A percentile compares a stretch with the other conserved stretches of the same genome.
Evolutionary conservation across 108 stramenopile genomes (phyloP).

Genomic region (Nitzschia putrida): DNA sequence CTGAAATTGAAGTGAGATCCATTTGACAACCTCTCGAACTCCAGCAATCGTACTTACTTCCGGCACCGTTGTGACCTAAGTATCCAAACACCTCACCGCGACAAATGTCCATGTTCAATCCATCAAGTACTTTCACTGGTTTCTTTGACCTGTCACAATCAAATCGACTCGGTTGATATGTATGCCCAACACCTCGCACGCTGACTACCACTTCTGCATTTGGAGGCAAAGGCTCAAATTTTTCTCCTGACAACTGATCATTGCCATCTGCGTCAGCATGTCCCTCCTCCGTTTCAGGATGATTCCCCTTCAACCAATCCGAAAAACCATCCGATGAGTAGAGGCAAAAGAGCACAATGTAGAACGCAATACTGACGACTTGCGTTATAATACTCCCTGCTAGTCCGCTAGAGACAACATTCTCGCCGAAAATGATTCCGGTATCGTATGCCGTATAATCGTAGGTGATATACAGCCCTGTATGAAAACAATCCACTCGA

Average conservation of each 20-base stretch:
- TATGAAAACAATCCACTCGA: not conserved
- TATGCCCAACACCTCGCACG: slow-evolving; percentile 30
- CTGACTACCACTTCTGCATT: slow-evolving; percentile 25
- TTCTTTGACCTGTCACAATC: slow-evolving; percentile 14
- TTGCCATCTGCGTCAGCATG: not conserved
- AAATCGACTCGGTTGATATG: slow-evolving; percentile 18
- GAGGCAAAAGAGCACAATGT: not conserved
- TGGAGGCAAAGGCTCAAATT: slow-evolving; percentile 37
- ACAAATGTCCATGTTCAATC: slow-evolving; percentile 48
- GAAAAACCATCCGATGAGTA: slow-evolving; percentile 1
- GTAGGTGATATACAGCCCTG: slow-evolving; percentile 32
- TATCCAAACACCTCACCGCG: slow-evolving; percentile 60
- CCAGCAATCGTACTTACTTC: slow-evolving; percentile 6
- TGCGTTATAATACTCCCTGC: slow-evolving; percentile 29
- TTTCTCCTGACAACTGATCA: slow-evolving; percentile 5
- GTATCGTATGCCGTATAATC: slow-evolving; percentile 28
- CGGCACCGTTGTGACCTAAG: slow-evolving; percentile 68
- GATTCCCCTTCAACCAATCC: slow-evolving; percentile 9
- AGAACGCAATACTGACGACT: slow-evolving; percentile 8
- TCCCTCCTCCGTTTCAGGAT: not conserved
- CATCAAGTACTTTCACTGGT: slow-evolving; percentile 42
- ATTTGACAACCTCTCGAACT: not conserved
- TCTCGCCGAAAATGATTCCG: slow-evolving; percentile 17
- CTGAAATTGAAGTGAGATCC: slow-evolving; percentile 2
- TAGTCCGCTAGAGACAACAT: slow-evolving; percentile 29